Conservation (phyloP, 1,284 basidiomycete genomes). For the Cerrena zonata region DNA sequence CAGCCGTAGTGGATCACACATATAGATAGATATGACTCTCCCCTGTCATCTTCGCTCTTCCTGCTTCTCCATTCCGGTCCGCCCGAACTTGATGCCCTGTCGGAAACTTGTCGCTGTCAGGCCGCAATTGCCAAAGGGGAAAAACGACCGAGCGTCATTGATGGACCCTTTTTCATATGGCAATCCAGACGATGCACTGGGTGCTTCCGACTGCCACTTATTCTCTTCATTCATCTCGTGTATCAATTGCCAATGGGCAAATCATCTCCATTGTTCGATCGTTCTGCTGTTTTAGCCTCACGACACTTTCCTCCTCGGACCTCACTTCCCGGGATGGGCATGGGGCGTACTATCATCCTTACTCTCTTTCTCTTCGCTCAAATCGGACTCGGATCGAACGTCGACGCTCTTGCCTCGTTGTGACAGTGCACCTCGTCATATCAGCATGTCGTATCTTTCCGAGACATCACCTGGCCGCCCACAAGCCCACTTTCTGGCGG, state of each 20-base stretch:
- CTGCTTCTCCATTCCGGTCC: not conserved
- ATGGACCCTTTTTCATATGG: not conserved
- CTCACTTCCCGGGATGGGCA: not conserved
- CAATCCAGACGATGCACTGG: too few relatives aligned
- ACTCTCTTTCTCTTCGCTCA: not conserved
- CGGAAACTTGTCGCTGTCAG: not conserved
- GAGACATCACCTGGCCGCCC: not conserved
- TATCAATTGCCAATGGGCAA: not conserved
- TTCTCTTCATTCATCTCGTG: not conserved
- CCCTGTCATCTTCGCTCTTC: not conserved
- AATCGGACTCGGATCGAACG: not conserved
- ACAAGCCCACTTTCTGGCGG: not conserved
- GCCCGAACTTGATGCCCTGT: not conserved
- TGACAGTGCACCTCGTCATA: not conserved
- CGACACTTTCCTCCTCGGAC: not conserved
- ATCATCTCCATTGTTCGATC: not conserved
- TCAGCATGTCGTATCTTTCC: not conserved
- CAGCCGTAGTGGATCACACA: not conserved
- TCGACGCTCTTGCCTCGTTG: not conserved
- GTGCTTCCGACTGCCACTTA: too few relatives aligned
- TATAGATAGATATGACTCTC: not conserved
- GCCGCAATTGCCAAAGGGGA: not conserved
- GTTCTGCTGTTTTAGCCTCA: not conserved
- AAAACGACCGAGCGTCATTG: not conserved
- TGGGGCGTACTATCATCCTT: too few relatives aligned